A percentile compares a stretch with the other conserved stretches of the same genome.
Evolutionary conservation across 371 early-diverging fungal species (phyloP).

Genomic region (Mucor piriformis): DNA sequence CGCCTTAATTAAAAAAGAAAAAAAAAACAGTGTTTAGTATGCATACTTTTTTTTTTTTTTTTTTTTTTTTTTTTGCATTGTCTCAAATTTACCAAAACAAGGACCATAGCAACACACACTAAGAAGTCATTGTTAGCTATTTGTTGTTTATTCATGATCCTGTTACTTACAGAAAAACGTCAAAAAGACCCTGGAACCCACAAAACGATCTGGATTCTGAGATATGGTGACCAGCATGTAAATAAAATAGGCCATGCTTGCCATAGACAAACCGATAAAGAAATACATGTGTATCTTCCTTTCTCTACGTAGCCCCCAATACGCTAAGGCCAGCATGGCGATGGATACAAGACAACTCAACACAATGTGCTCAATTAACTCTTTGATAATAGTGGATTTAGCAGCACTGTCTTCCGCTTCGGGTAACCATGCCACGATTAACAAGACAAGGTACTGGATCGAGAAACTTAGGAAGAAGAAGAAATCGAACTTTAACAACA

Average conservation of each 20-base stretch:
- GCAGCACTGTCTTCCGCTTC: conserved; percentile 44
- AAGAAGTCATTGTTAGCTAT: too few species aligned
- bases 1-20: conserved; percentile 11
- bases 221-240: conserved; percentile 75
- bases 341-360: conserved; percentile 76
- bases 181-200: conserved; percentile 63
- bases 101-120: conserved; percentile 38
- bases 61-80: too few species aligned
- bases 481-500: conserved; percentile 85
- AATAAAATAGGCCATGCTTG: conserved; percentile 71
- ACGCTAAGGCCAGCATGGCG: conserved; percentile 69
- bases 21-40: not conserved
- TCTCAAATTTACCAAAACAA: conserved; percentile 36
- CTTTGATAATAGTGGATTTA: conserved; percentile 52
- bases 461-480: conserved; percentile 88
- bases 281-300: conserved; percentile 55
- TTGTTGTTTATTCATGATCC: not conserved
- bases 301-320: conserved; percentile 68
- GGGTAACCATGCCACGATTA: conserved; percentile 64
- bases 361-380: conserved; percentile 66
- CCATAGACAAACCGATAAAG: conserved; percentile 62
- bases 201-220: conserved; percentile 55
- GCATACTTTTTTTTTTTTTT: not conserved
- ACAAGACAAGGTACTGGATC: conserved; percentile 80
- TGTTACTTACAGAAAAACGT: conserved; percentile 65